Percentiles rank a stretch among this genome's conserved stretches.
Conservation (phyloP, 2,329 filamentous ascomycete genomes). For the Leptographium lundbergii region DNA sequence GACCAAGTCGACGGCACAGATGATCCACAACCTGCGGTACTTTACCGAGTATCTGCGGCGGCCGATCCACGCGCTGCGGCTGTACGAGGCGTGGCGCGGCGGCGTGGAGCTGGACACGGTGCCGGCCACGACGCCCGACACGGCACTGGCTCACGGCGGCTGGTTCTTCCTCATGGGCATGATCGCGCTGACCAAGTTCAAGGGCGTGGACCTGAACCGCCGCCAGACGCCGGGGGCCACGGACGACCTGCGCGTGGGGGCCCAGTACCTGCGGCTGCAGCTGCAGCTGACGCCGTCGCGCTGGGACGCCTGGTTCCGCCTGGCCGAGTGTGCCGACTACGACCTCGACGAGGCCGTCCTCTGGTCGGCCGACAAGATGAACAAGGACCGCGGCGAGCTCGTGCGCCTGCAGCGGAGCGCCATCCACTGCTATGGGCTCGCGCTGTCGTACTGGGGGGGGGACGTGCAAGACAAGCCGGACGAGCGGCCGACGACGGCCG, state of each 20-base stretch:
- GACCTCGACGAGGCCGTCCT: constrained; percentile 78
- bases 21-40: constrained; percentile 78
- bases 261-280: constrained; percentile 68
- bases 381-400: constrained; percentile 65
- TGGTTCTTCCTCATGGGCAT: constrained; percentile 91
- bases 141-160: constrained; percentile 61
- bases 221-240: constrained; percentile 67
- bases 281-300: constrained; percentile 68
- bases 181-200: constrained; percentile 78
- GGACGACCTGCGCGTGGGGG: constrained; percentile 71
- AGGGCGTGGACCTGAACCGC: constrained; percentile 54
- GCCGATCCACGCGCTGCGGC: constrained; percentile 65
- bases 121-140: constrained; percentile 54
- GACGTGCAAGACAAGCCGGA: constrained; percentile 22
- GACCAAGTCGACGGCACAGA: constrained; percentile 64
- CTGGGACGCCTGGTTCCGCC: constrained; percentile 85
- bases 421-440: constrained; percentile 65
- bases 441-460: constrained; percentile 38
- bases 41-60: constrained; percentile 71
- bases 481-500: too few relatives aligned
- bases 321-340: constrained; percentile 78
- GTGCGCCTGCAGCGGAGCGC: constrained; percentile 64
- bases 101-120: constrained; percentile 62
- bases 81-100: constrained; percentile 73
- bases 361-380: constrained; percentile 86